These are phyloP conservation scores for Pelargonium myrrhifolium DNA, from an alignment of 441 rosid species.

Conservation along the genomic window DNA sequence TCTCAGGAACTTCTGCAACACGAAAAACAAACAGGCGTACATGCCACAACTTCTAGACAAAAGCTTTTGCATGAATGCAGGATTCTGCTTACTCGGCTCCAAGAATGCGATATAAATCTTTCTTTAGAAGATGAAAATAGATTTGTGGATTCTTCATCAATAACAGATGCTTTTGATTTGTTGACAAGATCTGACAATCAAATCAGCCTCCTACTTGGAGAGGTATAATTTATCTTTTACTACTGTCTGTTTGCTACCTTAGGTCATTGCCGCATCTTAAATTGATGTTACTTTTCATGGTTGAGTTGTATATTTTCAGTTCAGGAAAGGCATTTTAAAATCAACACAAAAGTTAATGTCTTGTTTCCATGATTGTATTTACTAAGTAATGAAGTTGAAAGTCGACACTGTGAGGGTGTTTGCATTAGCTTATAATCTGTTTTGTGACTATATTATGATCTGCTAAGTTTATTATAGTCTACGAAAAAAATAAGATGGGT, in stretches of 20 bases:
- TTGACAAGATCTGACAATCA: conserved; percentile 79
- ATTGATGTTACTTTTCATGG: no score
- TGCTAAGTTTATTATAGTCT: no score
- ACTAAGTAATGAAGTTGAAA: no score
- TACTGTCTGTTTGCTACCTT: neutral
- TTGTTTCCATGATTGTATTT: no score
- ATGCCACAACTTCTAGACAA: conserved; percentile 39
- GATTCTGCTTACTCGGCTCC: conserved; percentile 65
- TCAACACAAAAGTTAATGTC: no score
- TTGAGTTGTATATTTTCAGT: no score
- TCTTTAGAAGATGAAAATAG: conserved; percentile 68
- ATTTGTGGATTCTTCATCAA: conserved; percentile 60
- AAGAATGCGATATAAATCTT: conserved; percentile 77
- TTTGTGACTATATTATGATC: no score
- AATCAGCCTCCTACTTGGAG: conserved; percentile 90
- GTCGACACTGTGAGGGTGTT: no score
- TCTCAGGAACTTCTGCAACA: conserved; percentile 58
- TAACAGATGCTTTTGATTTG: conserved; percentile 67
- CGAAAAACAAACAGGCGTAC: conserved; percentile 57
- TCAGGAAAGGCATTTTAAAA: no score
- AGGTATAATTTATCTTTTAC: conserved; percentile 38
- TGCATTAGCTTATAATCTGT: no score
- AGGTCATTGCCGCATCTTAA: no score
- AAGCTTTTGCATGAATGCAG: conserved; percentile 82
- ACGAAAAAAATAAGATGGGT: no score